phyloP scores from a whole-genome alignment of 2,329 filamentous ascomycete species.

The Harringtonia lauricola region DNA sequence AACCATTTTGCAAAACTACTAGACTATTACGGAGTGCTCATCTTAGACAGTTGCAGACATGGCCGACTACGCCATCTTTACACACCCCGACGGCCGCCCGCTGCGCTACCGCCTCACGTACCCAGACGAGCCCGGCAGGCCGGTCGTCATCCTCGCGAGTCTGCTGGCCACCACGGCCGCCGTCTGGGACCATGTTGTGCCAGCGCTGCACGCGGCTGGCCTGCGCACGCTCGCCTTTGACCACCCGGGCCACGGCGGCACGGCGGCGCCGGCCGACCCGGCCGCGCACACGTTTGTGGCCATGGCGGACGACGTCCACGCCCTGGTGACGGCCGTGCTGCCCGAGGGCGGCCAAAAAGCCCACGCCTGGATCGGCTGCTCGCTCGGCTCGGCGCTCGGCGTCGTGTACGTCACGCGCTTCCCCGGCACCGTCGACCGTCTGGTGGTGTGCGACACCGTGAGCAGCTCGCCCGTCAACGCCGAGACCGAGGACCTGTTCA shows the following conservation, averaged over 20 bases:
- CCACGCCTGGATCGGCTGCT: constrained; percentile 31
- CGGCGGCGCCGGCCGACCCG: constrained; percentile 21
- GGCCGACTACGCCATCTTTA: no score
- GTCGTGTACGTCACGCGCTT: constrained; percentile 27
- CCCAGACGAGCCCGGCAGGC: constrained; percentile 6
- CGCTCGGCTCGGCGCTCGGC: constrained; percentile 30
- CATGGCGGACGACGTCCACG: constrained; percentile 25
- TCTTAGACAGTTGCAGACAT: no score
- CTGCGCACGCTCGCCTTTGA: constrained; percentile 30
- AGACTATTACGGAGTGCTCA: no score
- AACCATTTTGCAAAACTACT: no score
- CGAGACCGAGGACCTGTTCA: constrained; percentile 21
- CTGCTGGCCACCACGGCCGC: constrained; percentile 24
- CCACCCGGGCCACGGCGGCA: constrained; percentile 30
- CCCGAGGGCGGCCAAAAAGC: constrained; percentile 19
- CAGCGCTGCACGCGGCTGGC: constrained; percentile 20
- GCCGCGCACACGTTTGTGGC: constrained; percentile 25
- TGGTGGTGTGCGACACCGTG: constrained; percentile 30
- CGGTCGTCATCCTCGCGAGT: constrained; percentile 28
- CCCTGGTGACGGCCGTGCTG: constrained; percentile 19
- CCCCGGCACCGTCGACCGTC: constrained; percentile 24
- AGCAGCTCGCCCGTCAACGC: constrained; percentile 21
- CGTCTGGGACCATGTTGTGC: constrained; percentile 28
- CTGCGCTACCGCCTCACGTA: constrained; percentile 5
- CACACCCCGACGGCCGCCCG: constrained; percentile 4